Evolutionary conservation across 805 yeast species (phyloP).

Genomic region (Kodamaea kaohsiungensis): DNA sequence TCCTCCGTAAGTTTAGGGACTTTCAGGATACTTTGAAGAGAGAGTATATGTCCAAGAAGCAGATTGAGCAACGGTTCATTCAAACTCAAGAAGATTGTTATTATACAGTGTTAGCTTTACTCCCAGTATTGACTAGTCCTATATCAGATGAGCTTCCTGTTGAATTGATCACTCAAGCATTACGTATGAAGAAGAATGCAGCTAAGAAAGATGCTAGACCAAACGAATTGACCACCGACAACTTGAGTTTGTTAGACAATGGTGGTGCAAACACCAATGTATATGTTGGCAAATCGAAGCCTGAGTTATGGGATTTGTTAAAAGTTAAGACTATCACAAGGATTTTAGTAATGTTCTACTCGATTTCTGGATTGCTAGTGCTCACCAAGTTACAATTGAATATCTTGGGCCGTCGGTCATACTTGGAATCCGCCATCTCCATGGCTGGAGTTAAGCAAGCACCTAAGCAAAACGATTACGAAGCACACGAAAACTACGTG

Average conservation of each 20-base stretch:
- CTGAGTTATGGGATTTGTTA: slow-evolving; percentile 79
- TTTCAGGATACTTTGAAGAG: slow-evolving; percentile 42
- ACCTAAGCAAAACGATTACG: slow-evolving; percentile 16
- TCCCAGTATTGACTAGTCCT: slow-evolving; percentile 73
- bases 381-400: slow-evolving; percentile 85
- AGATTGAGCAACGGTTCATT: slow-evolving; percentile 75
- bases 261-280: slow-evolving; percentile 23
- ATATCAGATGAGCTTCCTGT: slow-evolving; percentile 64
- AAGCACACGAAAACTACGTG: slow-evolving; percentile 45
- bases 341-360: slow-evolving; percentile 67
- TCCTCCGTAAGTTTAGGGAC: slow-evolving; percentile 38
- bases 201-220: slow-evolving; percentile 16
- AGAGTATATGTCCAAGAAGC: slow-evolving; percentile 44
- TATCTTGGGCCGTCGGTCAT: slow-evolving; percentile 82
- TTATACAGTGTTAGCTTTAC: slow-evolving; percentile 76
- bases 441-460: slow-evolving; percentile 51
- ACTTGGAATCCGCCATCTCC: slow-evolving; percentile 73
- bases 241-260: slow-evolving; percentile 35
- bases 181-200: slow-evolving; percentile 56
- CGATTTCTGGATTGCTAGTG: slow-evolving; percentile 67
- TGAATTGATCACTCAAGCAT: slow-evolving; percentile 68
- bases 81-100: slow-evolving; percentile 92
- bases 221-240: slow-evolving; percentile 38
- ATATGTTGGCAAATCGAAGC: slow-evolving; percentile 34
- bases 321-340: slow-evolving; percentile 75